Evolutionary conservation across 495 filamentous ascomycete species (phyloP), one percentile per base, ranked within the genome.

Genomic region (Umbilicaria muhlenbergii): DNA sequence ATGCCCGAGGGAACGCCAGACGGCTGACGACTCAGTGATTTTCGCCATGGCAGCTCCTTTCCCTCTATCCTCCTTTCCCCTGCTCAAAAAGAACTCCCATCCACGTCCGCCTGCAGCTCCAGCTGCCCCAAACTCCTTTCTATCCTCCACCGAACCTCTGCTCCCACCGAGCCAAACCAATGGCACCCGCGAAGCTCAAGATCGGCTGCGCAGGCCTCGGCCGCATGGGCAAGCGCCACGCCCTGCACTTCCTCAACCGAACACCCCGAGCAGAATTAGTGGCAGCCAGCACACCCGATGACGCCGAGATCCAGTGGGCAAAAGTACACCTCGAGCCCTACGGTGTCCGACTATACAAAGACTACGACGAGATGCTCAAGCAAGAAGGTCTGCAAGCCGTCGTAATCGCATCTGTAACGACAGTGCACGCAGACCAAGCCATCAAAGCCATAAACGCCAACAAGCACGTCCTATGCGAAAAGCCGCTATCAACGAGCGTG

Each of bases 201-300:
- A 60, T 74, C 43, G 71, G 59, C 46, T 65, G 64, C 43, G 68
- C 67, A 33, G 72, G 72, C 46, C 66, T 76, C 38, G 72, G 72
- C 41, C 70, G 72, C 40, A 76, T 75, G 71, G 72, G 72, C 48
- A 70, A 72, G 50, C 63, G 70, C 40, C 72, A 75, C 52, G 72
- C 71, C 33, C 52, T 70, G 7, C 69, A 73, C 51, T 68, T 75
- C 53, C 55, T 73, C 3, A 50, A 73, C 39, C 63, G 66, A 33
- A 68, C 64, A 32, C 69, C 70, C 16, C 68, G 68, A 14, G 68
- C 70, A 14, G 54, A 74, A 35, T 56, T 77, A 7, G 71, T 74
- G 3, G 72, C 72, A 32, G 69, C 62, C 36, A 68, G 61, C 43
- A 65, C 66, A 1, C 68, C 70, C 0, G 70, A 71, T 32, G 62